A percentile compares a stretch with the other conserved stretches of the same genome.
Evolutionary conservation across 2,329 filamentous ascomycete species (phyloP).

Genomic region (Xylariaceae sp.): DNA sequence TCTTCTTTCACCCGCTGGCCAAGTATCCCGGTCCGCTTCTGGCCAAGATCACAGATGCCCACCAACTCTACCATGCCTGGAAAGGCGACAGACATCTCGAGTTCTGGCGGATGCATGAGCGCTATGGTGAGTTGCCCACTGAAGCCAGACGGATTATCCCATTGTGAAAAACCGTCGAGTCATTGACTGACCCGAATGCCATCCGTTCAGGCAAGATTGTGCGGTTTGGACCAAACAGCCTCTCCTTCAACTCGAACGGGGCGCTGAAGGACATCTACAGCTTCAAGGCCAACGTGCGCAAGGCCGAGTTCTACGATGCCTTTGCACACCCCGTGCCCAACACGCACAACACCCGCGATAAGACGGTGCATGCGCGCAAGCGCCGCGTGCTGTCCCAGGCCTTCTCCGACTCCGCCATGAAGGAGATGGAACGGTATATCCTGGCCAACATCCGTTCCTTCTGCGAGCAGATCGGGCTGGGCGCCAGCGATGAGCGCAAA

Average conservation of each 20-base stretch:
- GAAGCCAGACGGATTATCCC: neutral
- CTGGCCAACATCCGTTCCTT: conserved; percentile 62
- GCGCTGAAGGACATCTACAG: conserved; percentile 64
- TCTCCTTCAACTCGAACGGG: conserved; percentile 69
- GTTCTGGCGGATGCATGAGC: conserved; percentile 63
- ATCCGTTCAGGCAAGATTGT: conserved; percentile 59
- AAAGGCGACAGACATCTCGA: conserved; percentile 70
- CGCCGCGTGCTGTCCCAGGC: conserved; percentile 66
- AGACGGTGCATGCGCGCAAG: conserved; percentile 63
- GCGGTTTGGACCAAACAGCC: conserved; percentile 71
- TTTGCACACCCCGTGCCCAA: conserved; percentile 67
- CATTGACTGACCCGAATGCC: too few relatives aligned
- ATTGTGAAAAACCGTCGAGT: too few relatives aligned
- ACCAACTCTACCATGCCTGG: conserved; percentile 68
- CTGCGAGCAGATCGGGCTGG: conserved; percentile 50
- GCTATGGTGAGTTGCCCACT: conserved; percentile 52
- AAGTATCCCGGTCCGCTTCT: conserved; percentile 60
- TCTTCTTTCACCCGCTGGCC: conserved; percentile 60
- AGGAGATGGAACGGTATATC: conserved; percentile 63
- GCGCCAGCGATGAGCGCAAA: conserved; percentile 39
- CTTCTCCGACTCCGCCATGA: conserved; percentile 61
- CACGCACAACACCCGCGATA: conserved; percentile 68
- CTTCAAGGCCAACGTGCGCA: conserved; percentile 57
- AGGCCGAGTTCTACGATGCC: conserved; percentile 67
- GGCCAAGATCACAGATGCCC: conserved; percentile 57